Evolutionary conservation across 129 eudicot genomes (phyloP), one percentile per base, ranked within the genome.

Genomic region (Mikania micrantha): DNA sequence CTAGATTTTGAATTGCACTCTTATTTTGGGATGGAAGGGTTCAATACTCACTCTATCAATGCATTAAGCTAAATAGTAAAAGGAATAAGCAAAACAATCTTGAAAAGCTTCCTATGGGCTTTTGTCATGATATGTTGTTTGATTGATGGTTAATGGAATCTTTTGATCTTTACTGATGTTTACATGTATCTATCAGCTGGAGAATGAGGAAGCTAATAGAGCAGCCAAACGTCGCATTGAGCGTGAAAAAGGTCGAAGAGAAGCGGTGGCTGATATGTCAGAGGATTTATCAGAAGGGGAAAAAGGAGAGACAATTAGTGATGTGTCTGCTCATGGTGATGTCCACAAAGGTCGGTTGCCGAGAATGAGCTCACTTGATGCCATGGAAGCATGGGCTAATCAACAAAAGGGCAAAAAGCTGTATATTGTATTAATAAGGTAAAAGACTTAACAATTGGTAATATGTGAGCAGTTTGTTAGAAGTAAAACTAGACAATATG

Each of bases 211-310:
- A 60, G 94, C 94, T 71, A 87, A 83, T 44, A 83, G 99, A 80
- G 73, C 56, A 63, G 81, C 96, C 29, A 93, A 88, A 81, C 96
- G 96, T 66, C 95, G 89, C 3, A 77, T 82, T 57, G 99, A 93
- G 81, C 95, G 85, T 56, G 99, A 94, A 79, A 87, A 81, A 70
- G 99, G 99, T 47, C 93, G 99, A 64, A 79, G 86, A 75, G 92
- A 87, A 78, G 99, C 97, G 29, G 96, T 91, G 65, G 97, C 97
- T 53, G 99, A 94, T 72, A 90, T 94, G 99, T 94, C 96, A 10
- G 99, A 94, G 63, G 99, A 94, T 80, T 76, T 94, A 60, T 94
- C 99, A 0, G 99, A 94, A 75, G 99, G 99, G 57, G 99, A 94
- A 49, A 94, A 78, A 78, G 99, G 95, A 64, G 96, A 88, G 69